Conservation (phyloP, 352 stramenopile genomes). For the Phytopythium boreale region DNA sequence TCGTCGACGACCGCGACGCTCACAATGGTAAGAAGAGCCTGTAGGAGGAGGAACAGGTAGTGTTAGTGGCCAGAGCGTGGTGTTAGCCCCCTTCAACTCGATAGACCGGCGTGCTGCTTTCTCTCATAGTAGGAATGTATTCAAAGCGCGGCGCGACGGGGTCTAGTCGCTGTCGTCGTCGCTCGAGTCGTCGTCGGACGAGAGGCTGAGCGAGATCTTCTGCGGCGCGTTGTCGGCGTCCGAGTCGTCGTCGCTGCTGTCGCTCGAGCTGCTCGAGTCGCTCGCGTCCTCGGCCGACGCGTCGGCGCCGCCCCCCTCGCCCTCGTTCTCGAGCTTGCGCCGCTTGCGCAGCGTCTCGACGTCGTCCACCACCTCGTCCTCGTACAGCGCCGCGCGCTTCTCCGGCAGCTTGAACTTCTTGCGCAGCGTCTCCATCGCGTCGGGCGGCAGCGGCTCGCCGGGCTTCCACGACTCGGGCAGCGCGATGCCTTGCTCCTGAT, state of each 20-base stretch:
- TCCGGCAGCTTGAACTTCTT: slow-evolving; percentile 81
- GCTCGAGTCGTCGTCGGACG: slow-evolving; percentile 55
- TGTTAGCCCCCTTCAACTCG: too few relatives aligned
- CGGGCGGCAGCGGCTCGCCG: slow-evolving; percentile 56
- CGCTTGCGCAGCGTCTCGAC: slow-evolving; percentile 66
- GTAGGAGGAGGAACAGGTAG: neutral
- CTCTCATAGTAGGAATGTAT: neutral
- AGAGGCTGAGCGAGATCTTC: slow-evolving; percentile 75
- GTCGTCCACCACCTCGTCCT: slow-evolving; percentile 74
- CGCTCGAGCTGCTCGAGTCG: slow-evolving; percentile 39
- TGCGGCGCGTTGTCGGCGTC: slow-evolving; percentile 42
- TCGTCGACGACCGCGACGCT: slow-evolving; percentile 2
- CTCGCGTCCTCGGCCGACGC: slow-evolving; percentile 43
- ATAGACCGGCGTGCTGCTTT: too few relatives aligned
- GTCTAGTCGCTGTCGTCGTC: slow-evolving; percentile 51
- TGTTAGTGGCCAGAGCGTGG: neutral
- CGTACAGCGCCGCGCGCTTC: slow-evolving; percentile 62
- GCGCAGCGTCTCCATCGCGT: slow-evolving; percentile 73
- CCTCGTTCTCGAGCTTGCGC: slow-evolving; percentile 41
- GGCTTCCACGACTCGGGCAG: slow-evolving; percentile 71
- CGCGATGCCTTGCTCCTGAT: slow-evolving; percentile 66
- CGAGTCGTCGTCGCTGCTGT: slow-evolving; percentile 54
- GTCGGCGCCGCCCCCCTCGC: slow-evolving; percentile 19
- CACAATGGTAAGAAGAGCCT: neutral
- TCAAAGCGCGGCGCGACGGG: neutral